Evolutionary conservation across 106 monocot genomes (phyloP), one percentile per base, ranked within the genome.

Genomic region (Acorus gramineus): DNA sequence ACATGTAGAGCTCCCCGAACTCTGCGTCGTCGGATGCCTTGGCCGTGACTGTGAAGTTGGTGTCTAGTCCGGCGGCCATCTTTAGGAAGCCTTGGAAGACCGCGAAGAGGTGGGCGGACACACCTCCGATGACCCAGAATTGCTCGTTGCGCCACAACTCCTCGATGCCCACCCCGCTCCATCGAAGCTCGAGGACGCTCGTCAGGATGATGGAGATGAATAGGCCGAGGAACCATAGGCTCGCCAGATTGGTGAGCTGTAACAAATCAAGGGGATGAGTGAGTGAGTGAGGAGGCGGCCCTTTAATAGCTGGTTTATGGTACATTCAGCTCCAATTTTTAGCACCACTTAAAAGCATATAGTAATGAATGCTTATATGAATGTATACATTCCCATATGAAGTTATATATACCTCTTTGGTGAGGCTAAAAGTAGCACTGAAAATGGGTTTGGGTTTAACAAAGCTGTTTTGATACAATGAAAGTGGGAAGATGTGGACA

Each of bases 121-220:
- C 84, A n/a, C 93, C 93, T 12, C 93, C 93, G 5, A 90, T 94
- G 47, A 94, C 94, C 94, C 89, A 94, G 78, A 94, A 94, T 71
- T 94, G 94, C 69, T 94, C 94, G 28, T 94, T 94, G 8, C 94
- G 76, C 94, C 94, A 94, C 90, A 74, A 86, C 59, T 94, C 89
- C 65, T 90, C 94, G 6, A 94, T 90, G 14, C 94, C 84, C 4
- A 96, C 79, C 9, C 95, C 95, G 50, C 87, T 90, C 95, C 95
- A 96, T 3, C 95, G 82, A 11, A 90, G 76, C 85, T 96, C 95
- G 2, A 87, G 76, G 8, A 90, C 87, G 48, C 87, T 85, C 9
- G 95, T 96, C 14, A 85, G n/a, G 61, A 96, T 90, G 74, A 96
- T 96, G 73, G 95, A 90, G 69, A 87, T 78, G 80, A 96, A 96